Conservation (phyloP, 2,329 filamentous ascomycete genomes). For the Torrubiellomyces zombiae region DNA sequence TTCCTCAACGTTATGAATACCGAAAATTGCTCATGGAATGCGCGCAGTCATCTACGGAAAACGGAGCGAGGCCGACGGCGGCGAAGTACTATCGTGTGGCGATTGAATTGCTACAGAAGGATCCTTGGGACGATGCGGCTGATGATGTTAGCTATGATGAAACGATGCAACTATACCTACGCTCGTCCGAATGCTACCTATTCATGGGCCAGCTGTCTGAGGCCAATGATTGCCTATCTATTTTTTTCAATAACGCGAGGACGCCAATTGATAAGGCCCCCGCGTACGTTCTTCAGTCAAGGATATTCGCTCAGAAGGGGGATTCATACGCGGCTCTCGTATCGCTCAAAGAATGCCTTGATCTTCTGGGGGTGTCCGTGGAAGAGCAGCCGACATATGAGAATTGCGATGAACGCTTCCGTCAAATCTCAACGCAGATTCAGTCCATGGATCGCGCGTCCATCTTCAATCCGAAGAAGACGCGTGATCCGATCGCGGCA, state of each 20-base stretch:
- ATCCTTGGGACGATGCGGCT: constrained; percentile 55
- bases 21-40: constrained; percentile 64
- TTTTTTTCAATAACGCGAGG: constrained; percentile 53
- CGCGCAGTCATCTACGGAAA: constrained; percentile 63
- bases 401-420: constrained; percentile 62
- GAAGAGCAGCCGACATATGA: constrained; percentile 53
- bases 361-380: constrained; percentile 50
- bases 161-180: constrained; percentile 62
- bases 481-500: constrained; percentile 35
- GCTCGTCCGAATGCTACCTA: constrained; percentile 68
- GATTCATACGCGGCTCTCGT: constrained; percentile 53
- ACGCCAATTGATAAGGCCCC: constrained; percentile 66
- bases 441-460: constrained; percentile 35
- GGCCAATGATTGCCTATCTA: constrained; percentile 50
- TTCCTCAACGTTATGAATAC: constrained; percentile 46
- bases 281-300: constrained; percentile 68
- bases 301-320: constrained; percentile 60
- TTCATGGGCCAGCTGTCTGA: constrained; percentile 57
- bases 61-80: constrained; percentile 66
- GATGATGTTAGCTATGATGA: constrained; percentile 74
- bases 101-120: constrained; percentile 59
- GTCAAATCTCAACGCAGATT: constrained; percentile 41
- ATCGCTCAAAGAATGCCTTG: constrained; percentile 54
- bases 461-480: constrained; percentile 24
- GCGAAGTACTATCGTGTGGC: constrained; percentile 68